Evolutionary conservation across 2,329 filamentous ascomycete species (phyloP), one percentile per base, ranked within the genome.

Genomic region (Neospermospora avenae): DNA sequence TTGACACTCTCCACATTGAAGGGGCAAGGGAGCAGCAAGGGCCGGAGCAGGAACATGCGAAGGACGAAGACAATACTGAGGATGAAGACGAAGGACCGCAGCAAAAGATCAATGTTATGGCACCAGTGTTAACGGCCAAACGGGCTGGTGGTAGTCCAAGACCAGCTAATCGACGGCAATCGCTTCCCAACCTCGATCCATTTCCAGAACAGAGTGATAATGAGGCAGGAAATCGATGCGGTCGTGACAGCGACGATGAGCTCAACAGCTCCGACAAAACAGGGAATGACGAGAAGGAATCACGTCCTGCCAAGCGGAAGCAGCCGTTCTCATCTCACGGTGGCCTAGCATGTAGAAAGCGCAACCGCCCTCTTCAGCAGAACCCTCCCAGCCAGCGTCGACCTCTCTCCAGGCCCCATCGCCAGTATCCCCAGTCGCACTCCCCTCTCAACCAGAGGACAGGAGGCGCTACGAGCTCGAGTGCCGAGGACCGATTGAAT

Each of bases 301-400:
- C 39, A 65, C 59, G 60, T 62, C 53, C 60, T 65, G 18, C 55
- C 35, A 64, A 66, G 57, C 56, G 59, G 55, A 66, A 63, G 53
- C 56, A 31, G 35, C 46, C 18, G 34, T 63, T 54, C 37, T 61
- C 39, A 59, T 63, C 55, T 57, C 22, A 54, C 42, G 24, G 37
- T 25, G 18, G n/a, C 24, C 37, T n/a, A 57, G 45, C n/a, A 45
- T 20, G n/a, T n/a, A 58, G 54, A 18, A 58, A 58, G 48, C 28
- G 48, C 37, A 58, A 20, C 37, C 39, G 25, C 48, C 25, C 7
- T 58, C 34, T 58, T 54, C 2, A 58, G 28, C 25, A 53, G 25
- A 58, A 24, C 16, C 20, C 28, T 51, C 4, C 11, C 39, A 8
- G 20, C 48, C n/a, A 54, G 24, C 48, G 39, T 54, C 13, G 25